Conservation (phyloP, 1,284 basidiomycete species). For the Ceratobasidium sp. region DNA sequence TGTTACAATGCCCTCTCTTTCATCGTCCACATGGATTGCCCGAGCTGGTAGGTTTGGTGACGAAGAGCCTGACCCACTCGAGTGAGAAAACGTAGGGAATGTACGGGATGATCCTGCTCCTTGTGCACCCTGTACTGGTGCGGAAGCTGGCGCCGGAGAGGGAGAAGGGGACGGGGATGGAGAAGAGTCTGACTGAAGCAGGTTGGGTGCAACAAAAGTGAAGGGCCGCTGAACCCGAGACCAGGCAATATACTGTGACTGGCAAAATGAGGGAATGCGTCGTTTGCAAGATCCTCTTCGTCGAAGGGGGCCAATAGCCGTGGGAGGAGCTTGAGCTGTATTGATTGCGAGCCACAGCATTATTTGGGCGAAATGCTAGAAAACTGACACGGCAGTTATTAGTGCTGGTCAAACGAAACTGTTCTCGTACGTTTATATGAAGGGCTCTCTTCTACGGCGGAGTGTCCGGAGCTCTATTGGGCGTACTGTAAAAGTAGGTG, state of each 20-base stretch:
- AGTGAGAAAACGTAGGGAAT: conserved; percentile 24
- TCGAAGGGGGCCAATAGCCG: conserved; percentile 24
- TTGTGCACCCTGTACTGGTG: not conserved
- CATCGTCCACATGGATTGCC: conserved; percentile 26
- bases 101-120: conserved; percentile 10
- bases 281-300: conserved; percentile 26
- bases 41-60: conserved; percentile 18
- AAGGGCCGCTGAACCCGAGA: not conserved
- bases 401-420: conserved; percentile 12
- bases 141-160: conserved; percentile 7
- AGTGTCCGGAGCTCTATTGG: conserved; percentile 8
- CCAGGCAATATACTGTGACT: not conserved
- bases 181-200: conserved; percentile 25
- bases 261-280: conserved; percentile 18
- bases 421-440: conserved; percentile 35
- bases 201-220: conserved; percentile 3
- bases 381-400: conserved; percentile 2
- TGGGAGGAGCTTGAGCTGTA: not conserved
- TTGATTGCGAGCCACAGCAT: conserved; percentile 17
- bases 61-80: conserved; percentile 28
- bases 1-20: conserved; percentile 34
- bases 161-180: conserved; percentile 33
- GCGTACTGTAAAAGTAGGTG: conserved; percentile 14
- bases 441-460: conserved; percentile 8
- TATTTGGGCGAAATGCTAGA: conserved; percentile 1